Evolutionary conservation across 148 eudicot species (phyloP).

Genomic region (Mesembryanthemum crystallinum): DNA sequence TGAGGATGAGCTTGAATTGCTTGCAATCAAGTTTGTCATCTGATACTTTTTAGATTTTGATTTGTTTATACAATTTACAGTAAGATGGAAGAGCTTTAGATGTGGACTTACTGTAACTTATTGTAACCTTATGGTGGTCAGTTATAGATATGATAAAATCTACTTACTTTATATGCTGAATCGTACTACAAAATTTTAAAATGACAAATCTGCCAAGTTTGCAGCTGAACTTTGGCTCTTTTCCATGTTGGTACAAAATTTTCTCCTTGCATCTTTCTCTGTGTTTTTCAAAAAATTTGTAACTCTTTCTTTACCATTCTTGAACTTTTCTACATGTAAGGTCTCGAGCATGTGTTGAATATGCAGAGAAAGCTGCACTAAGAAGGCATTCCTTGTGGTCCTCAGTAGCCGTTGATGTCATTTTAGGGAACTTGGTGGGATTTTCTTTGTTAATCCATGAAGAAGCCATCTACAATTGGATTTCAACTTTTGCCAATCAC

Average conservation of each 20-base stretch:
- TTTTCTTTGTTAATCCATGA: conserved; percentile 45
- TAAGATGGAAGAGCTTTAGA: background rate
- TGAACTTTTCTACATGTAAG: conserved; percentile 37
- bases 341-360: conserved; percentile 76
- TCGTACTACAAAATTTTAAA: too few relatives aligned
- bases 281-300: background rate
- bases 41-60: background rate
- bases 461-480: conserved; percentile 44
- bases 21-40: background rate
- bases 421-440: conserved; percentile 77
- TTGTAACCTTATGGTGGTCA: background rate
- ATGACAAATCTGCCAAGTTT: background rate
- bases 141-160: background rate
- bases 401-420: conserved; percentile 59
- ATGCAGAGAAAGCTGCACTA: conserved; percentile 78
- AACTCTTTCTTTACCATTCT: conserved; percentile 11
- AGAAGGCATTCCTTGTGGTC: conserved; percentile 81
- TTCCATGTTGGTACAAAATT: background rate
- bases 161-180: too few relatives aligned
- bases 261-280: background rate
- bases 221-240: background rate
- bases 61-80: background rate
- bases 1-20: background rate
- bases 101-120: background rate
- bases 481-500: conserved; percentile 44